These are phyloP conservation scores for Sugiyamaella pinicola DNA, from an alignment of 1,139 yeast genomes.

Conservation along the genomic window DNA sequence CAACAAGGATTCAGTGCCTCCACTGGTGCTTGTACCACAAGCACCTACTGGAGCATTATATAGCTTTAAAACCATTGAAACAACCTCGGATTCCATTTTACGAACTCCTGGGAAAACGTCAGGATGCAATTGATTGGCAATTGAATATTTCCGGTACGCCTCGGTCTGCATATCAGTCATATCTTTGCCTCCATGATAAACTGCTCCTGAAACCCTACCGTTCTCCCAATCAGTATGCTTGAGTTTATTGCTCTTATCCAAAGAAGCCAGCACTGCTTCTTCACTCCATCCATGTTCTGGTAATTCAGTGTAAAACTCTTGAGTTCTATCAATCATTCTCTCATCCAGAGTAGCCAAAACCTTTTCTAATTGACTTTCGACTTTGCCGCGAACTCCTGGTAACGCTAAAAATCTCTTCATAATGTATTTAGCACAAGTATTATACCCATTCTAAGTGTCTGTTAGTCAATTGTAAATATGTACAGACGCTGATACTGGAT, in stretches of 20 bases:
- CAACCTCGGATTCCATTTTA: constrained; percentile 95
- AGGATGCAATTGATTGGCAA: constrained; percentile 94
- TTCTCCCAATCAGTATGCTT: constrained; percentile 77
- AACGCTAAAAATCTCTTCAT: constrained; percentile 30
- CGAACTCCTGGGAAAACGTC: constrained; percentile 96
- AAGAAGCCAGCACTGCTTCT: constrained; percentile 49
- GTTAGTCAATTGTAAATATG: too few relatives aligned
- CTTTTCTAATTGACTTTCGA: constrained; percentile 59
- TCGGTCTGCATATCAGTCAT: constrained; percentile 69
- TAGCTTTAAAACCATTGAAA: constrained; percentile 79
- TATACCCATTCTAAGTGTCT: constrained; percentile 20
- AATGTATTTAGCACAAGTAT: constrained; percentile 21
- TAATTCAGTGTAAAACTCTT: constrained; percentile 50
- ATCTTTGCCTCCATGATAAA: constrained; percentile 89
- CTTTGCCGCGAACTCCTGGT: constrained; percentile 59
- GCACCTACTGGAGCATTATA: constrained; percentile 71
- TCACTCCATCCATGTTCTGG: constrained; percentile 61
- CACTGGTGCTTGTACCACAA: constrained; percentile 91
- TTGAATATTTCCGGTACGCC: constrained; percentile 75
- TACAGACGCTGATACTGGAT: too few relatives aligned
- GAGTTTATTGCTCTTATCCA: constrained; percentile 46
- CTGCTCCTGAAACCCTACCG: constrained; percentile 93
- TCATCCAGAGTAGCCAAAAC: constrained; percentile 55
- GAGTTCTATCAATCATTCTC: constrained; percentile 56
- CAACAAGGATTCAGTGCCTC: constrained; percentile 93